phyloP scores from a whole-genome alignment of 495 filamentous ascomycete species.

The Wilcoxina mikolae region DNA sequence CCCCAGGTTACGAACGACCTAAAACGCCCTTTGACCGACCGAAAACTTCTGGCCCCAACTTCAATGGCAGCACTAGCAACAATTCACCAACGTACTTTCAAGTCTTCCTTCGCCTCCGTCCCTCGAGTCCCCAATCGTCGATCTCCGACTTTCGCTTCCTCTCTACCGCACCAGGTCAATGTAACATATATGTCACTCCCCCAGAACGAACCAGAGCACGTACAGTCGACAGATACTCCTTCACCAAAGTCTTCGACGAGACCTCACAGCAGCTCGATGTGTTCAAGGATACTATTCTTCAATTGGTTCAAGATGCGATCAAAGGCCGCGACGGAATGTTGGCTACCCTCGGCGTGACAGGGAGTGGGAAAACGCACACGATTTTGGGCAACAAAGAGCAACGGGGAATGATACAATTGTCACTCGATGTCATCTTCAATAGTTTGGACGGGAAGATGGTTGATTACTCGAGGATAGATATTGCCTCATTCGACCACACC shows the following conservation, averaged over 20 bases:
- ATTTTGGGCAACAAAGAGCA: slow-evolving; percentile 76
- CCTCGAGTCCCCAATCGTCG: slow-evolving; percentile 37
- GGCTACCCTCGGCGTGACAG: slow-evolving; percentile 87
- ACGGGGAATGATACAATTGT: slow-evolving; percentile 69
- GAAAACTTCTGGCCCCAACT: not conserved
- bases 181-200: slow-evolving; percentile 21
- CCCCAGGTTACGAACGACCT: not conserved
- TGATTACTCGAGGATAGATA: slow-evolving; percentile 26
- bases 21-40: not conserved
- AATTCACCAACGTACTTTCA: slow-evolving; percentile 41
- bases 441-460: slow-evolving; percentile 55
- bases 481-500: slow-evolving; percentile 48
- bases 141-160: slow-evolving; percentile 24
- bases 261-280: slow-evolving; percentile 68
- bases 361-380: slow-evolving; percentile 97
- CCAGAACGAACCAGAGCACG: slow-evolving; percentile 43
- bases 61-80: not conserved
- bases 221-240: slow-evolving; percentile 83
- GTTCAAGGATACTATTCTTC: slow-evolving; percentile 67
- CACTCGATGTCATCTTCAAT: slow-evolving; percentile 76
- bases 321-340: slow-evolving; percentile 78
- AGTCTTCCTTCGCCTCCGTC: slow-evolving; percentile 81
- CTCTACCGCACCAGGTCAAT: slow-evolving; percentile 13
- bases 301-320: slow-evolving; percentile 56
- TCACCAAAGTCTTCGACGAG: slow-evolving; percentile 87